Percentiles rank a stretch among this genome's conserved stretches.
Evolutionary conservation across 495 filamentous ascomycete species (phyloP).

Genomic region (Neurospora sp.): DNA sequence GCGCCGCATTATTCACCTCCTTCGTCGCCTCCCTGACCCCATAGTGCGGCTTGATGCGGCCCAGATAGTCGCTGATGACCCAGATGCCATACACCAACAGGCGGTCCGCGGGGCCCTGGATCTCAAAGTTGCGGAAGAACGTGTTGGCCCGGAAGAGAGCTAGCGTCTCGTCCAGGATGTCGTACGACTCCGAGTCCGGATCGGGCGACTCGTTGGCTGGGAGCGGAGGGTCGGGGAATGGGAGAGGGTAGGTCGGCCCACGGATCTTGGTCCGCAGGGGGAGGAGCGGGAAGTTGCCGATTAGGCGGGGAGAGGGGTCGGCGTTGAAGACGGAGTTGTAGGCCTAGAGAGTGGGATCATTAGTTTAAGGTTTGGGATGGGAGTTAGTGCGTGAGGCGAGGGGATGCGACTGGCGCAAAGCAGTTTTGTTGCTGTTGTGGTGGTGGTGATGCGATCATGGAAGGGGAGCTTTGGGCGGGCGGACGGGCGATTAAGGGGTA

Average conservation of each 20-base stretch:
- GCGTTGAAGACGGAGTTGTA: slow-evolving; percentile 91
- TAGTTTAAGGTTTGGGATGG: too few species aligned
- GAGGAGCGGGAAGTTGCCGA: slow-evolving; percentile 90
- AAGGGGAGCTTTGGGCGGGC: background rate
- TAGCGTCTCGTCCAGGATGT: slow-evolving; percentile 88
- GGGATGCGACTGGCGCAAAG: background rate
- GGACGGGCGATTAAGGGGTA: background rate
- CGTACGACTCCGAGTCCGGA: slow-evolving; percentile 79
- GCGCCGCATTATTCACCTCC: slow-evolving; percentile 50
- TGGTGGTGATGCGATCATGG: background rate
- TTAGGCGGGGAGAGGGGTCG: slow-evolving; percentile 42
- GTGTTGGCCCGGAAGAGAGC: slow-evolving; percentile 95
- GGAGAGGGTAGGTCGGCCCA: slow-evolving; percentile 80
- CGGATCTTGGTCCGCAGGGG: slow-evolving; percentile 88
- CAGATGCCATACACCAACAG: slow-evolving; percentile 94
- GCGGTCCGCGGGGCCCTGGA: slow-evolving; percentile 91
- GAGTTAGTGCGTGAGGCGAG: too few species aligned
- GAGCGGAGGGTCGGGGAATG: slow-evolving; percentile 48
- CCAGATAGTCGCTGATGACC: slow-evolving; percentile 79
- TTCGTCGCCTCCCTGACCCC: slow-evolving; percentile 41
- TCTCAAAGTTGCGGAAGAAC: slow-evolving; percentile 98
- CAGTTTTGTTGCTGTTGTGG: background rate
- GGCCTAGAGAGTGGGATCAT: too few species aligned
- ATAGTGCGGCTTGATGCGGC: slow-evolving; percentile 64
- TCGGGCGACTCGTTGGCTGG: slow-evolving; percentile 63